Evolutionary conservation across 2,329 filamentous ascomycete species (phyloP), one percentile per base, ranked within the genome.

Genomic region (Talaromyces rugulosus): DNA sequence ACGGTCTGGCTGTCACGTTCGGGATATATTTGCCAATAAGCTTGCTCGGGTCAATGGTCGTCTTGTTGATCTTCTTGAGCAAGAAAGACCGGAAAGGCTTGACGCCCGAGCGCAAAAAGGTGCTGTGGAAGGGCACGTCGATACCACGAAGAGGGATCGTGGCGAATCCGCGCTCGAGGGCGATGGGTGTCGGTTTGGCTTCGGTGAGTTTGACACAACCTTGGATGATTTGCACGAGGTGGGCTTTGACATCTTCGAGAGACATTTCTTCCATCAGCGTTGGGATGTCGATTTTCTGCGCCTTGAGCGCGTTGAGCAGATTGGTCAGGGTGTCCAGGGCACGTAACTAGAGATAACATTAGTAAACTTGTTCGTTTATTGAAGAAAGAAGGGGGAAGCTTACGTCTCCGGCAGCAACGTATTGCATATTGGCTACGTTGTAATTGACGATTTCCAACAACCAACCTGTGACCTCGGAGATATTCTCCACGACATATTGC

Each of bases 41-140:
- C 84, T 98, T 98, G 76, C 91, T 90, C 5, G 95, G 95, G 76
- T 99, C 95, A 76, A 99, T 98, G 59, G 91, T 96, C 28, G 93
- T 97, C 87, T 96, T 96, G 85, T 98, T 92, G 82, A 99, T 98
- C 87, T 99, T 99, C 90, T 98, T 99, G 70, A 98, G 89, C 75
- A 99, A 79, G 87, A 99, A 99, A 52, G 89, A 94, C 68, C 95
- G 87, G 92, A 99, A 99, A 54, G 96, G 95, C 85, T 99, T 99
- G 78, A 99, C 95, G 71, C 95, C 96, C 44, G 92, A 96, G 61
- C 96, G 91, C 80, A 99, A 81, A 85, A 99, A 99, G 18, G 95
- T 99, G 70, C 90, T 95, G 85, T 99, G 95, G 91, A 99, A 99
- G 52, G 95, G 95, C 74, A 98, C 96, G 71, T 99, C 95, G 70